Percentiles rank a stretch among this genome's conserved stretches.
These are phyloP conservation scores for Yarrowia sp. DNA, from an alignment of 805 yeast genomes.

Conservation along the genomic window DNA sequence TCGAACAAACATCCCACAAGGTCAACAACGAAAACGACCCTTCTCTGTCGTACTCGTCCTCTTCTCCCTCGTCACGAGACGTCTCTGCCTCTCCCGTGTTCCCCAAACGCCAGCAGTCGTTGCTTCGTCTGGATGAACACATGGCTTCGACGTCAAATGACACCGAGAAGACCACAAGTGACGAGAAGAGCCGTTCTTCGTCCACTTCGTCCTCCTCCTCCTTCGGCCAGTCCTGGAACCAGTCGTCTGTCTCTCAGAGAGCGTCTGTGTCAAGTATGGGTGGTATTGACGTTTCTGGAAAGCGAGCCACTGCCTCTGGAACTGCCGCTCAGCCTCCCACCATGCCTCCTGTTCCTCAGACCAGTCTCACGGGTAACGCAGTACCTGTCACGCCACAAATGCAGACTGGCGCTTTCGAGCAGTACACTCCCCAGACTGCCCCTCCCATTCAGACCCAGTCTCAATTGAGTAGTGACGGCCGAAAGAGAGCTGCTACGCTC, in stretches of 20 bases:
- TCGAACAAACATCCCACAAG: conserved; percentile 16
- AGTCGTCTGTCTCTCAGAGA: conserved; percentile 20
- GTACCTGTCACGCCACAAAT: conserved; percentile 23
- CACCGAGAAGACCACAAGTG: background rate
- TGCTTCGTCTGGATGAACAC: conserved; percentile 17
- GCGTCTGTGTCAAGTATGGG: conserved; percentile 5
- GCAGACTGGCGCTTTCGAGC: conserved; percentile 26
- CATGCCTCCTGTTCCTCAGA: too few species aligned
- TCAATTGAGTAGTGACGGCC: conserved; percentile 14
- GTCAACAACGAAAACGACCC: too few species aligned
- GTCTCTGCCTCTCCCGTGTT: conserved; percentile 24
- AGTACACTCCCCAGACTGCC: conserved; percentile 27
- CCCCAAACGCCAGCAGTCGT: conserved; percentile 32
- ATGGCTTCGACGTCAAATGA: background rate
- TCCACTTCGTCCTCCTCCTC: conserved; percentile 27
- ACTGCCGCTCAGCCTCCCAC: too few species aligned
- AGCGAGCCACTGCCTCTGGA: background rate
- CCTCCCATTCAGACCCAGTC: conserved; percentile 31
- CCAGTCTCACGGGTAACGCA: too few species aligned
- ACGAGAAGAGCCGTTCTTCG: conserved; percentile 13
- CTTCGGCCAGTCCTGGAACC: conserved; percentile 33
- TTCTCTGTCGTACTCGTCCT: background rate
- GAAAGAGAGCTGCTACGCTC: conserved; percentile 29
- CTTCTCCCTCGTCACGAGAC: background rate
- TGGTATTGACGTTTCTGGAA: background rate